Evolutionary conservation across 2,329 filamentous ascomycete genomes (phyloP).

Genomic region (Pseudogymnoascus sp.): DNA sequence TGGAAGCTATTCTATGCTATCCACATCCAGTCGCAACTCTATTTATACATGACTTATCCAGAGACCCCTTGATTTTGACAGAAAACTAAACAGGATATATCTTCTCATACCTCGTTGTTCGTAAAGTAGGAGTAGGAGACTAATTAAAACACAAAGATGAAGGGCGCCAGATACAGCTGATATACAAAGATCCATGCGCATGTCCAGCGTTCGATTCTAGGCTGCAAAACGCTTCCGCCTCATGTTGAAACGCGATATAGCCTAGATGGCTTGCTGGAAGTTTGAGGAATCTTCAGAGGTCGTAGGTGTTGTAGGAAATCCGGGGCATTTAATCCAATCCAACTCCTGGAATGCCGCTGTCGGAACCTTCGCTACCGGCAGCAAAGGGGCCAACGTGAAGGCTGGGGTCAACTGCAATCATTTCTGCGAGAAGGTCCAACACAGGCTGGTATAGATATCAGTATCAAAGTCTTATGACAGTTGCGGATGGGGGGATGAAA

Average conservation of each 20-base stretch:
- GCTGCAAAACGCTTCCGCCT: background rate
- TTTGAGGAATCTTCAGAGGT: background rate
- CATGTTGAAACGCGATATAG: background rate
- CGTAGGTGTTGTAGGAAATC: slow-evolving; percentile 1
- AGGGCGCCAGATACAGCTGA: slow-evolving; percentile 17
- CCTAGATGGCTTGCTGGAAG: background rate
- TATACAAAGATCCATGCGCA: slow-evolving; percentile 21
- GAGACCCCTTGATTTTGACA: slow-evolving; percentile 5
- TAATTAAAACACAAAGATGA: slow-evolving; percentile 14
- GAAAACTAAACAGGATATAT: slow-evolving; percentile 8
- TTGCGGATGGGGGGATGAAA: background rate
- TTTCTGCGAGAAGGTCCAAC: slow-evolving; percentile 91
- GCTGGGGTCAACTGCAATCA: slow-evolving; percentile 85
- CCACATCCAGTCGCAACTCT: slow-evolving; percentile 6
- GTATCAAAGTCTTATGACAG: background rate
- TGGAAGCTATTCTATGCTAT: slow-evolving; percentile 1
- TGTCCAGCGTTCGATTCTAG: slow-evolving; percentile 3
- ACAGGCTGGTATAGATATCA: slow-evolving; percentile 52
- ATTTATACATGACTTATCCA: slow-evolving; percentile 6
- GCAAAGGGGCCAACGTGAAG: slow-evolving; percentile 48
- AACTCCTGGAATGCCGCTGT: slow-evolving; percentile 24
- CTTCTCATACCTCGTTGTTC: slow-evolving; percentile 5
- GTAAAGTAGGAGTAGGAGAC: slow-evolving; percentile 14
- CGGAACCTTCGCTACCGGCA: slow-evolving; percentile 20
- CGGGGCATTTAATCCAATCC: slow-evolving; percentile 24